Base-by-base conservation (phyloP, 1,284 basidiomycete genomes). In the Cutaneotrichosporon spelunceum region DNA sequence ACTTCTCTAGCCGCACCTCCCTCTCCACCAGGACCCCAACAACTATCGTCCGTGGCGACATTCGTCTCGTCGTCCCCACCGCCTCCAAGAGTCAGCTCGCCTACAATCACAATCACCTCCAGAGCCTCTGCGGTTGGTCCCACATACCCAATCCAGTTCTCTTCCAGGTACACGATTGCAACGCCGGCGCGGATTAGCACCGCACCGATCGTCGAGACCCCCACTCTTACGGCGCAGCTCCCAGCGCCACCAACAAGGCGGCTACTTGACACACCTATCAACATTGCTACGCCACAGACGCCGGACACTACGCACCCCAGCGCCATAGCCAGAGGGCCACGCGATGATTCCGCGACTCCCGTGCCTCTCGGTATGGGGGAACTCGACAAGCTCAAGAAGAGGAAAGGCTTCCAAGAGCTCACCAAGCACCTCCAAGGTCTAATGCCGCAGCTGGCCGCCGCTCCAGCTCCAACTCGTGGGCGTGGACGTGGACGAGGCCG, bases 321-420 rank as follows among this genome's bases (percentile, higher is more conserved):
- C 2, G 62, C 56, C 10, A 64, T 68, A 29, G 71, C 71, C 7
- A 45, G 50, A 33, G 68, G 66, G 2, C 48, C 56, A 2, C 64
- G 73, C 33, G 70, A 71, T 54, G 63, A 69, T 54, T 66, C 68
- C 0, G 66, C 66, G 0, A 71, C 72, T 1, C 72, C 73, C 10
- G 62, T 73, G 1, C 70, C 68, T 0, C 61, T 76, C 0, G 71
- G 70, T 7, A 68, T 56, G 9, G 60, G 56, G 10, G 49, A 47
- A 11, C 60, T 66, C 14, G 49, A 56, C 4, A 59, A 55, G 14
- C 30, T 68, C 11, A 64, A 67, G 29, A 58, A 60, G 13, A 68
- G 66, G 49, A 29, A 29, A 9, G 70, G 73, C n/a, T 66, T 66
- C 45, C 67, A 69, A 26, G 67, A 66, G 0, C 61, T 75, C 26